These are phyloP conservation scores for Aspergillus sp. DNA, from an alignment of 2,329 filamentous ascomycete species.

Conservation along the genomic window DNA sequence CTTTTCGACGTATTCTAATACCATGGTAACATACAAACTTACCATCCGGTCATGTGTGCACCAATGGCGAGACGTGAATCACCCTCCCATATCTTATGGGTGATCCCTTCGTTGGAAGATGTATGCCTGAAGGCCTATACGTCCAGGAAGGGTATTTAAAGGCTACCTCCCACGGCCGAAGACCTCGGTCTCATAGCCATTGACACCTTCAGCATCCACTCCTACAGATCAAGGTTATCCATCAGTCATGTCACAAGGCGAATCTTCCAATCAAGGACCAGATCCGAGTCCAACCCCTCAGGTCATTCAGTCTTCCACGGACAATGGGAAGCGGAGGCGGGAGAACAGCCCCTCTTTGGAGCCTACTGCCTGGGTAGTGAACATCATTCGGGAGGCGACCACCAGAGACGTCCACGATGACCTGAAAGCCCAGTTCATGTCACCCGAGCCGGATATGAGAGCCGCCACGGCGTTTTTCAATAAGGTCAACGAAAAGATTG, in stretches of 20 bases:
- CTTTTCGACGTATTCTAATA: not conserved
- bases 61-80: not conserved
- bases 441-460: not conserved
- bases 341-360: not conserved
- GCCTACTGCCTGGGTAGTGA: not conserved
- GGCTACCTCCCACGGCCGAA: not conserved
- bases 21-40: not conserved
- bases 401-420: not conserved
- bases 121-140: not conserved
- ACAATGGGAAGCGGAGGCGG: not conserved
- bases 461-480: not conserved
- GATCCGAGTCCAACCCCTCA: not conserved
- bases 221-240: not conserved
- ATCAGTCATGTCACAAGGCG: not conserved
- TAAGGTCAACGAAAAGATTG: not conserved
- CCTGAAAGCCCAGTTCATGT: not conserved
- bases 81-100: not conserved
- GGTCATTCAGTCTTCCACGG: not conserved
- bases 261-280: not conserved
- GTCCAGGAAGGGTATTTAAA: not conserved
- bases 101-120: not conserved
- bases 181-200: not conserved
- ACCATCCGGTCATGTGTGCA: not conserved
- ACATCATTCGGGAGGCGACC: conserved; percentile 1
- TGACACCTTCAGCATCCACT: not conserved